Percentiles rank a stretch among this genome's conserved stretches.
Evolutionary conservation across 2,329 filamentous ascomycete genomes (phyloP).

Genomic region (Cordyceps militaris): DNA sequence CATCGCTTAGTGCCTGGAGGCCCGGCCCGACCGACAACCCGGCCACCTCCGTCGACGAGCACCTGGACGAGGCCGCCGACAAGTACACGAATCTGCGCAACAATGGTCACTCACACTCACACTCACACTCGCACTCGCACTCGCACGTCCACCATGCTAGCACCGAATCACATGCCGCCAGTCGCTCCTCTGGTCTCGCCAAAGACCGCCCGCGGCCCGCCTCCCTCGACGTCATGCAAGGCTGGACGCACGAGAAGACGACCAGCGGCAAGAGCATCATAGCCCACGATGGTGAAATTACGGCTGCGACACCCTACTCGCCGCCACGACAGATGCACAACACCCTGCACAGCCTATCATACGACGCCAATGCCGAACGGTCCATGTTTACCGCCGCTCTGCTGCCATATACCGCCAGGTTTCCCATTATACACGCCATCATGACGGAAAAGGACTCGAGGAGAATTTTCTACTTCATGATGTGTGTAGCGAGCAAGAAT

Average conservation of each 20-base stretch:
- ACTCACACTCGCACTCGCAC: slow-evolving; percentile 17
- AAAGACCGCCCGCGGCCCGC: slow-evolving; percentile 27
- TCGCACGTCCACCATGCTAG: slow-evolving; percentile 22
- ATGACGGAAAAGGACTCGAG: slow-evolving; percentile 86
- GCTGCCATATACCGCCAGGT: slow-evolving; percentile 60
- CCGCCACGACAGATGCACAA: slow-evolving; percentile 18
- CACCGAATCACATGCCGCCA: slow-evolving; percentile 25
- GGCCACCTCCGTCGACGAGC: slow-evolving; percentile 25
- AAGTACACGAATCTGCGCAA: slow-evolving; percentile 14
- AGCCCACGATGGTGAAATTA: slow-evolving; percentile 24
- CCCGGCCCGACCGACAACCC: slow-evolving; percentile 28
- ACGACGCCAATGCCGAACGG: slow-evolving; percentile 39
- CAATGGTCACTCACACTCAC: slow-evolving; percentile 17
- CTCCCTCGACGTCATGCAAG: slow-evolving; percentile 28
- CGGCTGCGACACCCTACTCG: slow-evolving; percentile 22
- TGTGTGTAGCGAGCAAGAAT: slow-evolving; percentile 39
- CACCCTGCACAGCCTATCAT: slow-evolving; percentile 18
- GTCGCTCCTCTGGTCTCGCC: slow-evolving; percentile 21
- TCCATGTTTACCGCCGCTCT: slow-evolving; percentile 68
- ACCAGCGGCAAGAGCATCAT: slow-evolving; percentile 35
- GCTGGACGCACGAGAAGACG: slow-evolving; percentile 36
- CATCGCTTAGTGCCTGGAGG: slow-evolving; percentile 31
- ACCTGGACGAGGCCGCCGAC: slow-evolving; percentile 24
- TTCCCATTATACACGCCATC: slow-evolving; percentile 78
- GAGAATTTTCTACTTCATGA: slow-evolving; percentile 95